These are phyloP conservation scores for Amniculicola lignicola DNA, from an alignment of 495 filamentous ascomycete species.

Conservation along the genomic window DNA sequence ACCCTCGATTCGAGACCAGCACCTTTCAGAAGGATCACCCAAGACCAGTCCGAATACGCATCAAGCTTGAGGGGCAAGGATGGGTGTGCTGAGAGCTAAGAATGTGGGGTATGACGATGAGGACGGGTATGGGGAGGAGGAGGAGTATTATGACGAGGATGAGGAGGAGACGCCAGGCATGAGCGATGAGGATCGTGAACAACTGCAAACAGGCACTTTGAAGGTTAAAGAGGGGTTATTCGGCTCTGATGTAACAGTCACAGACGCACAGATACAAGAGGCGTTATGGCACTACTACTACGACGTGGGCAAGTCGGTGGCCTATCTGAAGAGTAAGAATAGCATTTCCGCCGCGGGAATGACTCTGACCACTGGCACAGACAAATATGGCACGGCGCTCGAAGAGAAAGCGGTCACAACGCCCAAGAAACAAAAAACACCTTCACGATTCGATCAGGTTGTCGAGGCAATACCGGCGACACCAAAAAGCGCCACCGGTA, in stretches of 20 bases:
- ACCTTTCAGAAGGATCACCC: too few relatives aligned
- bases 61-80: too few relatives aligned
- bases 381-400: conserved; percentile 30
- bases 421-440: conserved; percentile 39
- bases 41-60: too few relatives aligned
- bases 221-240: conserved; percentile 55
- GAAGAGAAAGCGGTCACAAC: conserved; percentile 36
- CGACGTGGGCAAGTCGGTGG: conserved; percentile 78
- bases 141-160: conserved; percentile 36
- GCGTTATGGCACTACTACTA: conserved; percentile 95
- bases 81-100: conserved; percentile 42
- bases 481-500: conserved; percentile 19
- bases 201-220: conserved; percentile 55
- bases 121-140: conserved; percentile 33
- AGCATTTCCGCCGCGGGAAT: too few relatives aligned
- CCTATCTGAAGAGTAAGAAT: conserved; percentile 69
- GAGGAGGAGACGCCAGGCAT: conserved; percentile 43
- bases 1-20: too few relatives aligned
- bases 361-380: conserved; percentile 1
- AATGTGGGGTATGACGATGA: conserved; percentile 41
- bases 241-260: conserved; percentile 51
- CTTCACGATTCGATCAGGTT: conserved; percentile 45
- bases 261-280: conserved; percentile 76
- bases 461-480: conserved; percentile 28
- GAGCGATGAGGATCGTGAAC: conserved; percentile 59